Percentiles rank a stretch among this genome's conserved stretches.
phyloP scores from a whole-genome alignment of 495 filamentous ascomycete genomes.

The Hypoxylon subgilvum region DNA sequence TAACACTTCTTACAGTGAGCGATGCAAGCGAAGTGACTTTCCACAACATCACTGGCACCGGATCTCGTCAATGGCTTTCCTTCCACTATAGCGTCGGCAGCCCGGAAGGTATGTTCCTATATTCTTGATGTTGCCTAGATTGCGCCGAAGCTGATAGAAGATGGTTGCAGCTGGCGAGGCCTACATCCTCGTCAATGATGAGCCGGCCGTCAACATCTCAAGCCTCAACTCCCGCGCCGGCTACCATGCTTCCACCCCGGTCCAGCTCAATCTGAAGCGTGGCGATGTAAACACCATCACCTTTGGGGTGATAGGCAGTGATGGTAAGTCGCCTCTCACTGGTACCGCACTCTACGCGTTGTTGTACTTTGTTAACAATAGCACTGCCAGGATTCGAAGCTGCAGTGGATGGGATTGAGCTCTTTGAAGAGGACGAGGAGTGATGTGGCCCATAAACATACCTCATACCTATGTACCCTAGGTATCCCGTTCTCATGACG shows the following conservation, averaged over 20 bases:
- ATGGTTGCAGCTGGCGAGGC: constrained; percentile 42
- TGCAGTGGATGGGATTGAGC: constrained; percentile 41
- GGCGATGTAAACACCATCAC: constrained; percentile 48
- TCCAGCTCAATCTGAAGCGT: constrained; percentile 43
- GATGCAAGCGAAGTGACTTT: constrained; percentile 43
- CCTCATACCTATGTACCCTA: no score
- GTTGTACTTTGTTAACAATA: constrained; percentile 6
- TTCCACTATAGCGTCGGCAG: constrained; percentile 48
- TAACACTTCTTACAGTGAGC: constrained; percentile 15
- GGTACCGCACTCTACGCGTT: neutral
- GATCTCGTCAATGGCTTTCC: constrained; percentile 49
- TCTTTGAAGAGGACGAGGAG: constrained; percentile 43
- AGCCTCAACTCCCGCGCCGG: constrained; percentile 50
- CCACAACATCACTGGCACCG: constrained; percentile 49
- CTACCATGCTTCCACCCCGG: constrained; percentile 46
- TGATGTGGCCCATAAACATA: no score
- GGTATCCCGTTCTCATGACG: no score
- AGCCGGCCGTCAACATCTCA: constrained; percentile 47
- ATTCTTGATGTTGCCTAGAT: neutral
- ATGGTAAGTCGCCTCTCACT: constrained; percentile 31
- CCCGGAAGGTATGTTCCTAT: constrained; percentile 36
- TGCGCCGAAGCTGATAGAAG: neutral
- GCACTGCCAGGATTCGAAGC: constrained; percentile 38
- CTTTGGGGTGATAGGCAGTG: constrained; percentile 44
- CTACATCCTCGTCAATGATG: constrained; percentile 49